phyloP scores from a whole-genome alignment of 495 filamentous ascomycete species.

The Apiosordaria backusii region DNA sequence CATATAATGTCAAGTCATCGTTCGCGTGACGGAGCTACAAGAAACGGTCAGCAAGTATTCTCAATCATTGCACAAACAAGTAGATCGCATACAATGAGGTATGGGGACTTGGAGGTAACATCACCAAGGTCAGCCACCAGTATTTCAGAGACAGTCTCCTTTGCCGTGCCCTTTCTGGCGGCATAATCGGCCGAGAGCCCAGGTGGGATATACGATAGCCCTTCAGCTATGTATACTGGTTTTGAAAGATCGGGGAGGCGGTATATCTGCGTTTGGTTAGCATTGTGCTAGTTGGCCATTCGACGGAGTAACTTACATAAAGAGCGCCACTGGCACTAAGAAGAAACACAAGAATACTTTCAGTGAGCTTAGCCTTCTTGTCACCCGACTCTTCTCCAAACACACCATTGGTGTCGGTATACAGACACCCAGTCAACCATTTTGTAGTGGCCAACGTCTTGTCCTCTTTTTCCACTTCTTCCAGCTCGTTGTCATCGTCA shows the following conservation, averaged over 20 bases:
- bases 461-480: conserved; percentile 66
- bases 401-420: conserved; percentile 58
- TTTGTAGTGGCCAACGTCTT: conserved; percentile 51
- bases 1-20: conserved; percentile 84
- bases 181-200: conserved; percentile 66
- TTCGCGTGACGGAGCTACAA: conserved; percentile 67
- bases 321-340: conserved; percentile 67
- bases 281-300: not conserved
- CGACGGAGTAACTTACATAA: conserved; percentile 53
- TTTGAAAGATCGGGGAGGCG: conserved; percentile 58
- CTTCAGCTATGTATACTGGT: conserved; percentile 61
- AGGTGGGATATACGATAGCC: conserved; percentile 72
- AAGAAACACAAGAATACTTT: conserved; percentile 66
- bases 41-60: conserved; percentile 10
- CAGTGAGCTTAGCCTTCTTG: conserved; percentile 40
- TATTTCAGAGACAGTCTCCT: conserved; percentile 71
- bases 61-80: not conserved
- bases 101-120: conserved; percentile 60
- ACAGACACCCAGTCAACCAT: conserved; percentile 80
- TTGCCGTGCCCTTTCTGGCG: conserved; percentile 62
- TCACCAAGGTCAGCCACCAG: conserved; percentile 83
- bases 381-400: conserved; percentile 48
- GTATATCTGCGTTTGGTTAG: conserved; percentile 49
- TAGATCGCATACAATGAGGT: conserved; percentile 77
- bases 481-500: conserved; percentile 77